Evolutionary conservation across 179 eudicot genomes (phyloP).

Genomic region (Beta lomatogona): DNA sequence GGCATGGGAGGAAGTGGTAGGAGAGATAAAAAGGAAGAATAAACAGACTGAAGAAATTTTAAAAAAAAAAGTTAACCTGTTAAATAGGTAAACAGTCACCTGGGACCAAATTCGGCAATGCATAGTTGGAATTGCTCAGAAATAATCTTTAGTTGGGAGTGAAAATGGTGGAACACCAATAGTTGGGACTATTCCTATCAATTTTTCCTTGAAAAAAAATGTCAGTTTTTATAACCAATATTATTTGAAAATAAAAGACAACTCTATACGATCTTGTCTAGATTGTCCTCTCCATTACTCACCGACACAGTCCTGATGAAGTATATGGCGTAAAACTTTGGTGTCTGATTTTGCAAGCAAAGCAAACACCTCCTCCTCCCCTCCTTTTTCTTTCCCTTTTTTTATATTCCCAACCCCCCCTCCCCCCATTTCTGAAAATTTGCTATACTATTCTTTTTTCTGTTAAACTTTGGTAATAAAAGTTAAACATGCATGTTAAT

Average conservation of each 20-base stretch:
- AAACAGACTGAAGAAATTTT: no score
- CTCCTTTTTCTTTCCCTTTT: background rate
- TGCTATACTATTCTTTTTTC: background rate
- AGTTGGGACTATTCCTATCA: no score
- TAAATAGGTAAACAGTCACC: no score
- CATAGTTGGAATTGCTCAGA: no score
- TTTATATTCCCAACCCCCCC: background rate
- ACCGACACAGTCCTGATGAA: slow-evolving; percentile 13
- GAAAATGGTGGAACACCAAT: no score
- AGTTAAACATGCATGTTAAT: no score
- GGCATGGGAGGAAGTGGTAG: no score
- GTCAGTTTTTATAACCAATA: background rate
- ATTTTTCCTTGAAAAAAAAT: no score
- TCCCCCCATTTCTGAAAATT: background rate
- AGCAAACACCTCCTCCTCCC: background rate
- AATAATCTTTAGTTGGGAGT: no score
- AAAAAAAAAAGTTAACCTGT: no score
- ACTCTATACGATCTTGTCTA: background rate
- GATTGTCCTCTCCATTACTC: background rate
- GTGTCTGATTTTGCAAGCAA: slow-evolving; percentile 11
- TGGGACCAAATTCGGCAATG: no score
- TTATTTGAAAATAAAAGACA: background rate
- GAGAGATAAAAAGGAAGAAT: no score
- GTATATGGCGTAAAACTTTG: slow-evolving; percentile 11
- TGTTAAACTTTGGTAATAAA: background rate